Percentiles rank a stretch among this genome's conserved stretches.
Evolutionary conservation across 148 eudicot genomes (phyloP).

Genomic region (Camellia lanceoleosa): DNA sequence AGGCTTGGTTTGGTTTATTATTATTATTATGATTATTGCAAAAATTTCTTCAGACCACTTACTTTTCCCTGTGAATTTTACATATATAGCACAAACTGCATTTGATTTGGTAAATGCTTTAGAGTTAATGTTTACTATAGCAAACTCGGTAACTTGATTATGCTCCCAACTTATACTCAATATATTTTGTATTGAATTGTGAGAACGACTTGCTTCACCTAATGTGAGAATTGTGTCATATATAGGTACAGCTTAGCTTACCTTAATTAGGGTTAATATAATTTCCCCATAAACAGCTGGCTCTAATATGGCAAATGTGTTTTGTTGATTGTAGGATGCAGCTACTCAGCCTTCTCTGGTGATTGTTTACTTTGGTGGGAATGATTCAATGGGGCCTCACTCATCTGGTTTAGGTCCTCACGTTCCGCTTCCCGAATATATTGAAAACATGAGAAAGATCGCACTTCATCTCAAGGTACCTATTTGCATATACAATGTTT

Average conservation of each 20-base stretch:
- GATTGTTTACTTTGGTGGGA: constrained; percentile 93
- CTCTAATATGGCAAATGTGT: constrained; percentile 11
- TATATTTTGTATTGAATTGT: neutral
- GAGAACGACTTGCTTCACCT: neutral
- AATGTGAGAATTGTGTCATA: neutral
- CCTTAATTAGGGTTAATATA: neutral
- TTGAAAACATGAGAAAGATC: constrained; percentile 84
- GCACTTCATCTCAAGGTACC: constrained; percentile 82
- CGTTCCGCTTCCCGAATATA: constrained; percentile 88
- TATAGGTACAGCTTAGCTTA: neutral
- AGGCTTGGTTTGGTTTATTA: neutral
- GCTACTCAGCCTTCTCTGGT: constrained; percentile 67
- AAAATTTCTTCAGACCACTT: neutral
- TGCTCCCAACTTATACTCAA: neutral
- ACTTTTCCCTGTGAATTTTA: neutral
- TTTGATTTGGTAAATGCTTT: neutral
- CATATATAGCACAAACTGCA: neutral
- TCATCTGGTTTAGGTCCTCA: constrained; percentile 90
- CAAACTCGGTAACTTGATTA: neutral
- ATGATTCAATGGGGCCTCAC: constrained; percentile 83
- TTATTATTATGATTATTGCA: neutral
- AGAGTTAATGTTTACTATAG: neutral
- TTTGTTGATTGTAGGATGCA: constrained; percentile 51
- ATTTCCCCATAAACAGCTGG: neutral
- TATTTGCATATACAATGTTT: constrained; percentile 1